Evolutionary conservation across 169 alveolate species (phyloP).

Genomic region (Theileria parva): DNA sequence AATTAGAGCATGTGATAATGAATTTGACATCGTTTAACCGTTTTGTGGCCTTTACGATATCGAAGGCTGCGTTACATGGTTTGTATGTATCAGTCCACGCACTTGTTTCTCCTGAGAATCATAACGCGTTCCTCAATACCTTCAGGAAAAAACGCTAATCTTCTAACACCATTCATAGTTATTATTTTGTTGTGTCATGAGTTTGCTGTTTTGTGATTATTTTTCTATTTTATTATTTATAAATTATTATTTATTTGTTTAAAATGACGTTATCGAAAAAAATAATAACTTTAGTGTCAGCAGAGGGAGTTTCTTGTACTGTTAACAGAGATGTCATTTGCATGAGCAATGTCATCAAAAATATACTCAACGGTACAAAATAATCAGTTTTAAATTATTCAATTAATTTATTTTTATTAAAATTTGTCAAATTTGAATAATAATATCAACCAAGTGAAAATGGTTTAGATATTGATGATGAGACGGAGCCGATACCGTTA

Average conservation of each 20-base stretch:
- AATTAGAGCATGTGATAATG: not conserved
- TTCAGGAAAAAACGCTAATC: conserved; percentile 9
- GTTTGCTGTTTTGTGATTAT: not conserved
- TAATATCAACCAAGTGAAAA: conserved; percentile 2
- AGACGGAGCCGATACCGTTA: conserved; percentile 88
- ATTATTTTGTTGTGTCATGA: not conserved
- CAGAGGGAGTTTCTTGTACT: conserved; percentile 88
- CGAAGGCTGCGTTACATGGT: conserved; percentile 47
- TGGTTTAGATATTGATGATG: conserved; percentile 31
- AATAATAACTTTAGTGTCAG: conserved; percentile 80
- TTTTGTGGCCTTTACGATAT: conserved; percentile 40
- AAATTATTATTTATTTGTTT: not conserved
- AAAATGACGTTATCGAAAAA: conserved; percentile 44
- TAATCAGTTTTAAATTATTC: not conserved
- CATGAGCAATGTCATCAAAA: conserved; percentile 84
- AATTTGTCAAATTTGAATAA: not conserved
- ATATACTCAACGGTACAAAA: conserved; percentile 84
- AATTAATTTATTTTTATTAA: not conserved
- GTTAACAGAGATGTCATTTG: conserved; percentile 87
- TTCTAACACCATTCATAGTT: not conserved
- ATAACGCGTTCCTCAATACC: not conserved
- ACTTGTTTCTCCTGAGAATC: conserved; percentile 25
- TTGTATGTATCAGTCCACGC: conserved; percentile 50
- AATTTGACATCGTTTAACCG: conserved; percentile 56
- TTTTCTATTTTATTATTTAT: not conserved